phyloP scores from a whole-genome alignment of 2,329 filamentous ascomycete genomes.

The Diplodia corticola region DNA sequence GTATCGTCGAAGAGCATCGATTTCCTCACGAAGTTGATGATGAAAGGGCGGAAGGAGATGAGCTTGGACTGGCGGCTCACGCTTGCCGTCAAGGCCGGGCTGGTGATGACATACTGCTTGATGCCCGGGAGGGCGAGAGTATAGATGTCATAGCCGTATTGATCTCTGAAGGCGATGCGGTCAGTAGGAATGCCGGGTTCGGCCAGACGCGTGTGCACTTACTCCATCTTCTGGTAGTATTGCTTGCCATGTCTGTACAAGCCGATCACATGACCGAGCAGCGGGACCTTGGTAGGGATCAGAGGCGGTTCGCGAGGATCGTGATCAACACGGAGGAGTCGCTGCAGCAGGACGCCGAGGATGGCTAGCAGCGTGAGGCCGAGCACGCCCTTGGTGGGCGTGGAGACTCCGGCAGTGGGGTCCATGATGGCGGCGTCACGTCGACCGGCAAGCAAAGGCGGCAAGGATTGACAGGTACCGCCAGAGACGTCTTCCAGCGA shows the following conservation, averaged over 20 bases:
- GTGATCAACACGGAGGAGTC: slow-evolving; percentile 17
- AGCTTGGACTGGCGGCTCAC: slow-evolving; percentile 44
- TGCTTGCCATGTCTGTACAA: slow-evolving; percentile 38
- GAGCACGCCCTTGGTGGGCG: background rate
- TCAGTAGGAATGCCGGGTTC: background rate
- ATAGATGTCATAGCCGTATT: slow-evolving; percentile 37
- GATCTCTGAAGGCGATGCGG: slow-evolving; percentile 23
- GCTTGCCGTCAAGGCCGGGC: slow-evolving; percentile 42
- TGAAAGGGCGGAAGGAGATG: slow-evolving; percentile 48
- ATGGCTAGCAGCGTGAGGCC: background rate
- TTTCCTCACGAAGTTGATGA: slow-evolving; percentile 41
- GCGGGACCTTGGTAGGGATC: slow-evolving; percentile 44
- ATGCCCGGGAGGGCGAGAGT: slow-evolving; percentile 49
- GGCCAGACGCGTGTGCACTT: slow-evolving; percentile 12
- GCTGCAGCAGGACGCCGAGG: background rate
- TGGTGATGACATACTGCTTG: slow-evolving; percentile 50
- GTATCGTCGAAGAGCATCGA: slow-evolving; percentile 41
- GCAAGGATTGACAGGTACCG: too few relatives aligned
- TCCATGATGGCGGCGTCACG: background rate
- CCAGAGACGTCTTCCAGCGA: too few relatives aligned
- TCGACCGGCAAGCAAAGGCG: too few relatives aligned
- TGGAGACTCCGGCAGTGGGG: too few relatives aligned
- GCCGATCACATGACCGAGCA: slow-evolving; percentile 50
- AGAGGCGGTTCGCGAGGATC: slow-evolving; percentile 46
- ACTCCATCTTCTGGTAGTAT: slow-evolving; percentile 45